A percentile compares a stretch with the other conserved stretches of the same genome.
These are phyloP conservation scores for Escallonia herrerae DNA, from an alignment of 129 eudicot genomes.

Conservation along the genomic window DNA sequence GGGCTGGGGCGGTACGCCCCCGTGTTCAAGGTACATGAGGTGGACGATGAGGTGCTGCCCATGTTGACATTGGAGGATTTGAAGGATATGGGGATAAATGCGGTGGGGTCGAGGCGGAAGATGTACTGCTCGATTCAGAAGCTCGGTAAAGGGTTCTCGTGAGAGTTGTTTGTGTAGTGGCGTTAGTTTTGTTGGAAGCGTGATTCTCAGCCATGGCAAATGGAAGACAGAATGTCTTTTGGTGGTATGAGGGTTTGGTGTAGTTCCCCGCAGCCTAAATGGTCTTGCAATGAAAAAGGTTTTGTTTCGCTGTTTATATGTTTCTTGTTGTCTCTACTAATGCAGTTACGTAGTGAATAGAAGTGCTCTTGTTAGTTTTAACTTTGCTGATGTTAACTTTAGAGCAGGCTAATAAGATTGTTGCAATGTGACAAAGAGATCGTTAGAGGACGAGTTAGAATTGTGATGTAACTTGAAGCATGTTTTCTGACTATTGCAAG, in stretches of 20 bases:
- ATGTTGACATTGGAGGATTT: slow-evolving; percentile 58
- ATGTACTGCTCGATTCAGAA: slow-evolving; percentile 59
- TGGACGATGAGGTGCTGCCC: slow-evolving; percentile 65
- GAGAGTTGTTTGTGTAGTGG: slow-evolving; percentile 9
- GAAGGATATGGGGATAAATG: slow-evolving; percentile 77
- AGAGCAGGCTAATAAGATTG: background rate
- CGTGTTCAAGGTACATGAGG: slow-evolving; percentile 73
- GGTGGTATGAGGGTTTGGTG: slow-evolving; percentile 31
- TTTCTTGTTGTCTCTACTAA: slow-evolving; percentile 19
- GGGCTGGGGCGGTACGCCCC: slow-evolving; percentile 65
- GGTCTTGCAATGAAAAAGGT: slow-evolving; percentile 21
- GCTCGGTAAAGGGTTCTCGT: slow-evolving; percentile 61
- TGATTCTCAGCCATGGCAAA: slow-evolving; percentile 7
- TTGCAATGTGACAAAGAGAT: background rate
- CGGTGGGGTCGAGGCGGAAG: slow-evolving; percentile 64
- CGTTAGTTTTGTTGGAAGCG: background rate
- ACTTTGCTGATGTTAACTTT: background rate
- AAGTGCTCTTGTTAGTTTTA: slow-evolving; percentile 18
- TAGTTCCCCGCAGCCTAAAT: slow-evolving; percentile 17
- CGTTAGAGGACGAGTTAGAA: background rate
- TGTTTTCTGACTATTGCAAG: background rate
- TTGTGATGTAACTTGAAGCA: background rate
- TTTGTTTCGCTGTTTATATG: slow-evolving; percentile 16
- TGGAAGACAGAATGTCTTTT: slow-evolving; percentile 21
- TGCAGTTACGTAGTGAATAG: slow-evolving; percentile 22